Evolutionary conservation across 1,139 yeast species (phyloP).

Genomic region (Saccharomyces hybrid): DNA sequence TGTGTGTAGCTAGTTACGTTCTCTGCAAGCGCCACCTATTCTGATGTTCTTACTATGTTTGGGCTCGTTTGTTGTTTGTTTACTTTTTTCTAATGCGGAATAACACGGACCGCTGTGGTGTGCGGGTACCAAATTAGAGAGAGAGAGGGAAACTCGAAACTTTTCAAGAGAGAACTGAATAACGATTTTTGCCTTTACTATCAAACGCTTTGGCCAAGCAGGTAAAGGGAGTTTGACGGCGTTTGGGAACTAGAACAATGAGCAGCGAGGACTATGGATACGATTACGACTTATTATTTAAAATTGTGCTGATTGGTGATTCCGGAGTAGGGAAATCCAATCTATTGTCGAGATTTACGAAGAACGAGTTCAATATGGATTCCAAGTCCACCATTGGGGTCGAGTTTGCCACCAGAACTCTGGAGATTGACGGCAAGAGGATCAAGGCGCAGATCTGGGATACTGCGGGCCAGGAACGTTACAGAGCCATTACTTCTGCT

Average conservation of each 20-base stretch:
- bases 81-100: not conserved
- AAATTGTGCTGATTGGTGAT: no score
- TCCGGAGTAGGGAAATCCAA: no score
- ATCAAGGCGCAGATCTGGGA: no score
- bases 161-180: not conserved
- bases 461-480: no score
- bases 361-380: no score
- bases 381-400: no score
- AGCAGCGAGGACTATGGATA: no score
- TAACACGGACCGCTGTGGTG: not conserved
- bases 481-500: no score
- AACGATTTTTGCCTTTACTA: not conserved
- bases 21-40: not conserved
- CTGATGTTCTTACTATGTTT: not conserved
- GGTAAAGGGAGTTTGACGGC: not conserved
- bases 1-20: not conserved
- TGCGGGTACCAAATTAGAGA: not conserved
- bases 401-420: no score
- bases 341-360: no score
- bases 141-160: not conserved
- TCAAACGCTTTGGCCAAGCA: not conserved
- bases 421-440: no score
- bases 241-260: conserved; percentile 2
- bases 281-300: no score
- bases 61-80: not conserved